These are phyloP conservation scores for Pseudopediastrum boryanum DNA, from an alignment of 139 green algal species.

Conservation along the genomic window DNA sequence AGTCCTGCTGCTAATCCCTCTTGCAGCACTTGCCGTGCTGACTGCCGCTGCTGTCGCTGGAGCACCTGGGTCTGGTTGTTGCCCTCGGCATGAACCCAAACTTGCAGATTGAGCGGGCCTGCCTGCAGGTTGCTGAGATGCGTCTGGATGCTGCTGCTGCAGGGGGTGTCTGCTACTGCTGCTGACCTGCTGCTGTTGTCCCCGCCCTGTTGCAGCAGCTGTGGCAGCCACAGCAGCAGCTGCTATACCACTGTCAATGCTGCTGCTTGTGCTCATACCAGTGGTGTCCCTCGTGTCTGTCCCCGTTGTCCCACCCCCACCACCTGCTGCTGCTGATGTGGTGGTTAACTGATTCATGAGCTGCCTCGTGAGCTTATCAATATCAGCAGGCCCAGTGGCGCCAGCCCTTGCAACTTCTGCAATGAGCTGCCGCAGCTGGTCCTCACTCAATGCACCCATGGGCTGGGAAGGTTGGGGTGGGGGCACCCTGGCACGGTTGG, in stretches of 20 bases:
- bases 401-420: constrained; percentile 37
- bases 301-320: not conserved
- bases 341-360: constrained; percentile 73
- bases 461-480: constrained; percentile 10
- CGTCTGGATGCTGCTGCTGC: no score
- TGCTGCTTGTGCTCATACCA: constrained; percentile 5
- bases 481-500: constrained; percentile 40
- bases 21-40: no score
- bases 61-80: no score
- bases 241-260: not conserved
- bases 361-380: constrained; percentile 67
- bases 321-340: not conserved
- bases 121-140: no score
- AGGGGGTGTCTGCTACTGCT: no score
- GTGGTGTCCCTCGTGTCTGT: not conserved
- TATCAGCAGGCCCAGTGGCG: constrained; percentile 51
- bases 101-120: no score
- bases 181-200: constrained; percentile 5
- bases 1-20: no score
- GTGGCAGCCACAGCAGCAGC: not conserved
- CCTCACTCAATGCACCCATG: not conserved
- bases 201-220: not conserved
- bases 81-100: no score
- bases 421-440: constrained; percentile 15
- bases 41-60: no score